Percentiles rank a stretch among this genome's conserved stretches.
Evolutionary conservation across 106 monocot genomes (phyloP).

Genomic region (Dendrobium huoshanense): DNA sequence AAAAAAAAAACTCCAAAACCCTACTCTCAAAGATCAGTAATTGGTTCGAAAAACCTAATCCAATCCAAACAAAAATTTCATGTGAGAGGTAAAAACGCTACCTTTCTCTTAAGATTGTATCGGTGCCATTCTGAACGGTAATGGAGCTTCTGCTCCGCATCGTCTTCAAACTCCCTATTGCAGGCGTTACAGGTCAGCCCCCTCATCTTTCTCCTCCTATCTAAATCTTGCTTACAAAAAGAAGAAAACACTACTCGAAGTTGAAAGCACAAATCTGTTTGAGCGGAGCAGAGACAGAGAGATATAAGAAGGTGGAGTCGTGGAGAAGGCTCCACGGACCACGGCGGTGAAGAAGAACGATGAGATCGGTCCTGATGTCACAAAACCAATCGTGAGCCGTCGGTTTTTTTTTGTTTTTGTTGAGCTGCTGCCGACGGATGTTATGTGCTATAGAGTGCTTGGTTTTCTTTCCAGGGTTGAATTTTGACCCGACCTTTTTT

Average conservation of each 20-base stretch:
- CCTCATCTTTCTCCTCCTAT: conserved; percentile 32
- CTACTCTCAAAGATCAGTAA: not conserved
- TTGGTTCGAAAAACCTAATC: not conserved
- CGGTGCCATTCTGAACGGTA: conserved; percentile 94
- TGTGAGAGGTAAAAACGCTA: conserved; percentile 11
- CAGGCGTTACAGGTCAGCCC: conserved; percentile 76
- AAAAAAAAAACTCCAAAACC: not conserved
- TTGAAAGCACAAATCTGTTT: not conserved
- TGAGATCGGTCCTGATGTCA: no score
- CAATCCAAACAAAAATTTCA: not conserved
- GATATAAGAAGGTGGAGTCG: no score
- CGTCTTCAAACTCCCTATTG: conserved; percentile 73
- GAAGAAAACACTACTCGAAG: not conserved
- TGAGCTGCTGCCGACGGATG: no score
- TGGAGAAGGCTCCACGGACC: not conserved
- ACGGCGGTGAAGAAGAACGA: not conserved
- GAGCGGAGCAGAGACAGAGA: not conserved
- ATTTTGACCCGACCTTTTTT: no score
- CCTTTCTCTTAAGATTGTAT: conserved; percentile 98
- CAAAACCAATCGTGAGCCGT: no score
- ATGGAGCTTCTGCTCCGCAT: conserved; percentile 66
- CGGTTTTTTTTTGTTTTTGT: no score
- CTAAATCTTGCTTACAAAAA: not conserved
- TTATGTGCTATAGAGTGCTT: no score
- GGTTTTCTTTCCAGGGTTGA: no score